Evolutionary conservation across 78 protist genomes (phyloP), one percentile per base, ranked within the genome.

Genomic region (Speleostelium caveatum): DNA sequence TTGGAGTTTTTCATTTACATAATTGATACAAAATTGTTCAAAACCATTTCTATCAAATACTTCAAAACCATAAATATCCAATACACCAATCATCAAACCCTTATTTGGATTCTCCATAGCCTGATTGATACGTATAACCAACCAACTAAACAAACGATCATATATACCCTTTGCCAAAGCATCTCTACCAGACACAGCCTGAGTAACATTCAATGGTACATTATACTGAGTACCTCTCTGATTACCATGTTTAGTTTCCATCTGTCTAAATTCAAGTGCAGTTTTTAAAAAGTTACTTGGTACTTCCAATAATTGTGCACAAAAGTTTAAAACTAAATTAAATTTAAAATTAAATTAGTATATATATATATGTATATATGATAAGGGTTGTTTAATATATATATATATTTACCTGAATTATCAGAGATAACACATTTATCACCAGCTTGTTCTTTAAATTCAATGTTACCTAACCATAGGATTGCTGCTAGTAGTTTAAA

Each of bases 11-110:
- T 97, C 99, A 72, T 97, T 97, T 55, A 96, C 96, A 93, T 93
- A 97, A 87, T 97, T 97, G 88, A 97, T 97, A 94, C 97, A 92
- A 26, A 97, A 86, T 83, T 97, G 99, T 86, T 97, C 97, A 49
- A 97, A 96, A 5, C 78, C 78, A 72, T 97, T 97, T 38, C 61
- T 55, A 63, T 97, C 94, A 58, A 83, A 93, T 2, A 93, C 86
- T 55, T 93, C 93, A 28, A 97, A 97, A 30, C 99, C 99, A 87
- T 94, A 97, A 42, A 97, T 97, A 89, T 97, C 99, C 59, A 96
- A 91, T 28, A 75, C 79, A 49, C 96, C 96, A 73, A 92, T 86
- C 60, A 61, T 53, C 19, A 73, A 39, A 72, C 89, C 88, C 53
- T 26, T 38, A 35, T 42, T 41, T 39, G 59, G 55, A 22, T 74